Base-by-base conservation (phyloP, 2,329 filamentous ascomycete species). In the Pseudopithomyces maydicus region DNA sequence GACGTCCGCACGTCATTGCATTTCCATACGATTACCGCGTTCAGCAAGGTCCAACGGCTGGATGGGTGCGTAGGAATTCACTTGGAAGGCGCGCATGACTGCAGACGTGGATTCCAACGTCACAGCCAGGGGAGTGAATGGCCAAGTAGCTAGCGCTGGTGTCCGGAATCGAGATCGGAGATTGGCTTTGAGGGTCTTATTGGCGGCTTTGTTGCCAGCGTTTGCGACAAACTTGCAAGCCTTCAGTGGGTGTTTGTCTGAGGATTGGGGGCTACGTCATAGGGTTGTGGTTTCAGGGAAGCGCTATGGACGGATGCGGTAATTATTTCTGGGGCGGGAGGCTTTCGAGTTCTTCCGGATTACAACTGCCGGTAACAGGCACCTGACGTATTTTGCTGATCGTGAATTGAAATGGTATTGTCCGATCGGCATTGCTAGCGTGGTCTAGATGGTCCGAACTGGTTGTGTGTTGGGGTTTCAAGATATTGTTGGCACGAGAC, bases 211-310 rank as follows among this genome's bases (percentile, higher is more conserved):
- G 22, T 4, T 19, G 29, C 3, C 22, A 50, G 35, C 39, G 20
- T 6, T 20, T 20, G 29, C 29, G 33, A n/a, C 11, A 36, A 20
- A 17, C 12, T 29, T 8, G 19, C n/a, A n/a, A 5, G 6, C 35
- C 33, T 35, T 17, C 29, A 33, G 6, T 14, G 14, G 3, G n/a
- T 48, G 47, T 32, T 39, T 39, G 35, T 50, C 35, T 29, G 47
- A 39, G 35, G 14, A 20, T 26, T n/a, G 22, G 11, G 19, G 12
- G 20, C 47, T 42, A 51, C 48, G 48, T 51, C 48, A 51, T 51
- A 33, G n/a, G 14, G 48, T 51, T 41, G 15, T 15, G 19, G 19
- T 20, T 20, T 8, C 15, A 32, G 12, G 35, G 23, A 20, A 15
- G 17, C 36, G 26, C 48, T 43, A 51, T 33, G 26, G 38, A 33